Percentiles rank a stretch among this genome's conserved stretches.
phyloP scores from a whole-genome alignment of 768 basidiomycete genomes.

The Boletus subcaerulescens region DNA sequence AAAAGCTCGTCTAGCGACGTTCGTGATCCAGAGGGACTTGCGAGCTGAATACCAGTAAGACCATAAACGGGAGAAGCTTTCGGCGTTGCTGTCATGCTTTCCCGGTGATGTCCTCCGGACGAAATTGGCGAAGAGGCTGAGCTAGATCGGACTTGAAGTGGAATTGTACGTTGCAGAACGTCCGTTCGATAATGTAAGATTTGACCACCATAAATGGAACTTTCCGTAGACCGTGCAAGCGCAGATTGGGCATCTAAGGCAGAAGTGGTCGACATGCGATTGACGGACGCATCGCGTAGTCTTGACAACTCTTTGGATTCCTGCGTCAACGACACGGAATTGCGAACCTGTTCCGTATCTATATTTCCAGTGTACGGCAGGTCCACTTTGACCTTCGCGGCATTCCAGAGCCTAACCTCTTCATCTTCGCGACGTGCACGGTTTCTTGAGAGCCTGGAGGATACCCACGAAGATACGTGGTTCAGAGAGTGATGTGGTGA shows the following conservation, averaged over 20 bases:
- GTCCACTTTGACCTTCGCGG: constrained; percentile 27
- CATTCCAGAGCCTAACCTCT: constrained; percentile 32
- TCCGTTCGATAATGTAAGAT: neutral
- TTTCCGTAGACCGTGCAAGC: constrained; percentile 3
- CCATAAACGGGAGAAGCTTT: constrained; percentile 45
- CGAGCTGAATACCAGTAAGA: constrained; percentile 34
- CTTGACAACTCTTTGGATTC: constrained; percentile 7
- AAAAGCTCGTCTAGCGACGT: constrained; percentile 51
- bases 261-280: constrained; percentile 2
- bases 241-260: constrained; percentile 8
- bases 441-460: constrained; percentile 27
- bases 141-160: constrained; percentile 1
- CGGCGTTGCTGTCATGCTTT: neutral
- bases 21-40: constrained; percentile 16
- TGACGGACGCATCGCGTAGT: constrained; percentile 3
- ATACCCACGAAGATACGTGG: constrained; percentile 40
- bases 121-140: neutral
- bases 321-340: constrained; percentile 4
- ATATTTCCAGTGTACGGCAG: constrained; percentile 1
- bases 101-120: neutral
- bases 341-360: neutral
- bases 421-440: constrained; percentile 25
- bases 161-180: neutral
- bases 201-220: constrained; percentile 4
- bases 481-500: constrained; percentile 23